phyloP scores from a whole-genome alignment of 2,329 filamentous ascomycete genomes.

The Hyphodiscus sp. region DNA sequence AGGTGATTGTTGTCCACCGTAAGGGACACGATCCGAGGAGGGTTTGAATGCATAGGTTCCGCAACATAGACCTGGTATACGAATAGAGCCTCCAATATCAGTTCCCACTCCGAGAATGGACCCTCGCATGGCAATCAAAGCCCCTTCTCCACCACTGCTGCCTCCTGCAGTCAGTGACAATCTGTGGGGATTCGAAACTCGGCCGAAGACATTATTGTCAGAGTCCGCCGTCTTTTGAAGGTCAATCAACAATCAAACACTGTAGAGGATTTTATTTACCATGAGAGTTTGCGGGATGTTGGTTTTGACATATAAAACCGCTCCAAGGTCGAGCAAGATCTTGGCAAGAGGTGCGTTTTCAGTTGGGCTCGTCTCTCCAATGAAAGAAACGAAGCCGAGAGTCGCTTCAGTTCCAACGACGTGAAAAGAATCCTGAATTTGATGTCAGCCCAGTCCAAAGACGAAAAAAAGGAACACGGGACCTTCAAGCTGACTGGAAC shows the following conservation, averaged over 20 bases:
- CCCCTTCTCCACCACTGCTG: background rate
- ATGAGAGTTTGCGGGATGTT: background rate
- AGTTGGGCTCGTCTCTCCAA: too few species aligned
- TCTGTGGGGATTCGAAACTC: background rate
- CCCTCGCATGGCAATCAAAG: background rate
- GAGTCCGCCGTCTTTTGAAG: too few species aligned
- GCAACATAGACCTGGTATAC: conserved; percentile 40
- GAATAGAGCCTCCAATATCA: conserved; percentile 37
- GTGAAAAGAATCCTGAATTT: background rate
- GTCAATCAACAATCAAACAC: too few species aligned
- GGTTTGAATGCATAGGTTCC: conserved; percentile 18
- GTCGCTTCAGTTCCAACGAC: background rate
- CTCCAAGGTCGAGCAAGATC: background rate
- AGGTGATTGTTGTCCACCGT: background rate
- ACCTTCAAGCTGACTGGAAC: background rate
- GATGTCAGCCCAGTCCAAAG: too few species aligned
- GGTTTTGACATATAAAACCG: background rate
- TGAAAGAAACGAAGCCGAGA: background rate
- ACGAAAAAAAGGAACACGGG: too few species aligned
- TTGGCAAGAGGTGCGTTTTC: too few species aligned
- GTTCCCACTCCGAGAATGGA: conserved; percentile 34
- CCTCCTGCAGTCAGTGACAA: background rate
- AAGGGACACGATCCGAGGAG: conserved; percentile 17
- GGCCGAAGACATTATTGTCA: background rate
- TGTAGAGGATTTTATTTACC: background rate